Percentiles rank a stretch among this genome's conserved stretches.
phyloP scores from a whole-genome alignment of 176 grass and related monocot genomes.

The Eremochloa ophiuroides region DNA sequence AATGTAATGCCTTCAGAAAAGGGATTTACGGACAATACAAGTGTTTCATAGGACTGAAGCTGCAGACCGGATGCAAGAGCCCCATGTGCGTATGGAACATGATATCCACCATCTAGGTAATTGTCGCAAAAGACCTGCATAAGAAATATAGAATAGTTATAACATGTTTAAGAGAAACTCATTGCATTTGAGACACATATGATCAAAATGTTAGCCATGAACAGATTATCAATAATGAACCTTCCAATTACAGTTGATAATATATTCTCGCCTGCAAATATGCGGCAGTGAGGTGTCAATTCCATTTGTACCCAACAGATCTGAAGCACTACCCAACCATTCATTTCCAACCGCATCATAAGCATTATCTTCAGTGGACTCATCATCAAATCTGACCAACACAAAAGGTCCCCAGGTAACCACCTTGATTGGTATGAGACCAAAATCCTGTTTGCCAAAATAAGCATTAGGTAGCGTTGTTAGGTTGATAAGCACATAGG shows the following conservation, averaged over 20 bases:
- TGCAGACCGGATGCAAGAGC: constrained; percentile 83
- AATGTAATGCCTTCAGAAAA: neutral
- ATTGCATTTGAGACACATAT: neutral
- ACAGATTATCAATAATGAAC: constrained; percentile 34
- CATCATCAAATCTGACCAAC: constrained; percentile 50
- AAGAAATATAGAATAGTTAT: neutral
- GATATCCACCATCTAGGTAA: constrained; percentile 97
- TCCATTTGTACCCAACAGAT: constrained; percentile 57
- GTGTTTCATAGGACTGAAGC: constrained; percentile 83
- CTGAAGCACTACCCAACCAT: constrained; percentile 85
- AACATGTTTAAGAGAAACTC: neutral
- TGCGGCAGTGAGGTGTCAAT: constrained; percentile 65
- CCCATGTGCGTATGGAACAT: constrained; percentile 93
- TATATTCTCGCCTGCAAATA: constrained; percentile 87
- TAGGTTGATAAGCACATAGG: neutral
- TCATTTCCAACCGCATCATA: constrained; percentile 56
- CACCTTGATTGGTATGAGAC: constrained; percentile 65
- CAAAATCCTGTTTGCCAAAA: constrained; percentile 58
- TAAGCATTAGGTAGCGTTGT: constrained; percentile 13
- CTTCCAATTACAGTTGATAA: constrained; percentile 98
- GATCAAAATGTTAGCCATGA: neutral
- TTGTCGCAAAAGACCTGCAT: constrained; percentile 94
- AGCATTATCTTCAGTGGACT: constrained; percentile 31
- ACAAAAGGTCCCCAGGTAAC: constrained; percentile 93
- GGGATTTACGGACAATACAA: constrained; percentile 46